These are phyloP conservation scores for Kwoniella bestiolae DNA, from an alignment of 768 basidiomycete genomes.

Conservation along the genomic window DNA sequence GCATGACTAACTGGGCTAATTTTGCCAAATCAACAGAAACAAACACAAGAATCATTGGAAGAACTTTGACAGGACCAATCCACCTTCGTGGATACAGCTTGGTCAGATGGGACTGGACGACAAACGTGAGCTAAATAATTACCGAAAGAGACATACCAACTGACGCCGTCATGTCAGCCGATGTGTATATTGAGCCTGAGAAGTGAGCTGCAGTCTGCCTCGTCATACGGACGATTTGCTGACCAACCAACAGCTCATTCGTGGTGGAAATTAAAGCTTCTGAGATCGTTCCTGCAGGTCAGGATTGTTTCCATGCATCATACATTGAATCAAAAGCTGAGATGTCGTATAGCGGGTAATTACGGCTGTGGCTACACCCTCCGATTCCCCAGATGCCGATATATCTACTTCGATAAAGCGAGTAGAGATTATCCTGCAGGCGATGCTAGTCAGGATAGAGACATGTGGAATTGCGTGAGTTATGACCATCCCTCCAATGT, in stretches of 20 bases:
- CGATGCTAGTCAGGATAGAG: conserved; percentile 56
- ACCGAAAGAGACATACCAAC: conserved; percentile 54
- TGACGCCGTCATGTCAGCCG: conserved; percentile 75
- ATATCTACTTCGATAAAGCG: conserved; percentile 72
- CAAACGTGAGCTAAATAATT: conserved; percentile 43
- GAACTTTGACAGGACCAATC: conserved; percentile 71
- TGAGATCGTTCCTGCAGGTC: conserved; percentile 79
- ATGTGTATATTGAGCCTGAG: conserved; percentile 85
- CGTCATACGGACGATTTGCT: background rate
- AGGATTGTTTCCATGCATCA: conserved; percentile 10
- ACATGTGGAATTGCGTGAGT: conserved; percentile 57
- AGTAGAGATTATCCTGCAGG: conserved; percentile 37
- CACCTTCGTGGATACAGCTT: conserved; percentile 66
- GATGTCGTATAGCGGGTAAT: conserved; percentile 63
- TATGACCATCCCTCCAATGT: background rate
- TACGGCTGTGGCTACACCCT: conserved; percentile 86
- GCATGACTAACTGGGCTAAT: background rate
- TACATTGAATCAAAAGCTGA: background rate
- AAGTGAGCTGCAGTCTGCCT: conserved; percentile 64
- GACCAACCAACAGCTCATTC: conserved; percentile 70
- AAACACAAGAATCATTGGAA: conserved; percentile 69
- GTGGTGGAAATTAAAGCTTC: conserved; percentile 91
- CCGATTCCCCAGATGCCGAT: conserved; percentile 86
- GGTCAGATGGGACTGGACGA: conserved; percentile 53
- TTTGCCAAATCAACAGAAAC: conserved; percentile 64